These are phyloP conservation scores for Hirsutella minnesotensis DNA, from an alignment of 2,329 filamentous ascomycete genomes.

Conservation along the genomic window DNA sequence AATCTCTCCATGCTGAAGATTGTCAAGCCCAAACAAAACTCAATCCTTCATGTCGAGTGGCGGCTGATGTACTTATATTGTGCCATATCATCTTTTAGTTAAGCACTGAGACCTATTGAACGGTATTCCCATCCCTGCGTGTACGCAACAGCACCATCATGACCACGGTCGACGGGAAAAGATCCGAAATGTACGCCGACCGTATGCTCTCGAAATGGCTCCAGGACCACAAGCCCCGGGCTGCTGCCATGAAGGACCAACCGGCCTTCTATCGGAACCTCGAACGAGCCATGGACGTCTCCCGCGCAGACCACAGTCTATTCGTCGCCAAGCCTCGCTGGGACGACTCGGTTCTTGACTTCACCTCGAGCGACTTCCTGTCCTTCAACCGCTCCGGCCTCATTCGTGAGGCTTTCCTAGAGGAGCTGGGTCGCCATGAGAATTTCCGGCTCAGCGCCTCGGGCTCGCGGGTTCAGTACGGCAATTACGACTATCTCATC, in stretches of 20 bases:
- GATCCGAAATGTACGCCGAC: too few species aligned
- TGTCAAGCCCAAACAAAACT: too few species aligned
- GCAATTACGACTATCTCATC: slow-evolving; percentile 44
- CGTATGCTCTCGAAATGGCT: neutral
- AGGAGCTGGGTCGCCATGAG: slow-evolving; percentile 16
- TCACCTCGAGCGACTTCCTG: slow-evolving; percentile 56
- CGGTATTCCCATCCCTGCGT: too few species aligned
- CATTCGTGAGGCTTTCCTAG: slow-evolving; percentile 32
- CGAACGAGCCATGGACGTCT: slow-evolving; percentile 14
- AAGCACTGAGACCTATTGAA: too few species aligned
- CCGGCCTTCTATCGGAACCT: slow-evolving; percentile 10
- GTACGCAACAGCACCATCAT: too few species aligned
- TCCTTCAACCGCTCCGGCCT: slow-evolving; percentile 37
- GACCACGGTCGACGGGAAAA: too few species aligned
- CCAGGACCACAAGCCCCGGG: neutral
- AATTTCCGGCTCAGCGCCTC: slow-evolving; percentile 33
- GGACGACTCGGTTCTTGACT: slow-evolving; percentile 26
- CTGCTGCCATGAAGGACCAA: neutral
- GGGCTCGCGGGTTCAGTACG: slow-evolving; percentile 52
- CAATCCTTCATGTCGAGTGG: too few species aligned
- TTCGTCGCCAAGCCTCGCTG: slow-evolving; percentile 8
- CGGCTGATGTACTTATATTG: too few species aligned
- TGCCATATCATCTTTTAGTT: too few species aligned
- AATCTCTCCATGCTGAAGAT: too few species aligned
- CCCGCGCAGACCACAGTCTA: slow-evolving; percentile 8